These are phyloP conservation scores for Thalassiosira exigua DNA, from an alignment of 352 stramenopile genomes.

Conservation along the genomic window DNA sequence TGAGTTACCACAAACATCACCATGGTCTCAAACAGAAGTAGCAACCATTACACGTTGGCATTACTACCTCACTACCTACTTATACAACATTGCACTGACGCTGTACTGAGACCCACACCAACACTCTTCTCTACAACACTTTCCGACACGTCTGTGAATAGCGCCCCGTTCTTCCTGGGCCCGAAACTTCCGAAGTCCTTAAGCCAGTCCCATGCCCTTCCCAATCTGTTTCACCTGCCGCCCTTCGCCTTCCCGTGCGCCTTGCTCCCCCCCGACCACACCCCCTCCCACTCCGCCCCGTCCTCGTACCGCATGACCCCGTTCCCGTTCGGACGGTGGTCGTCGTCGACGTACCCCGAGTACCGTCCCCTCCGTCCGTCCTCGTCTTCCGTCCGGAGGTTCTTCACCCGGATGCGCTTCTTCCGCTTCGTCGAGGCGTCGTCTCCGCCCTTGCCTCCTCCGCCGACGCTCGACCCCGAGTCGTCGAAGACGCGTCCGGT, in stretches of 20 bases:
- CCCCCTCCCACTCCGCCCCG: constrained; percentile 37
- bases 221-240: too few species aligned
- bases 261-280: constrained; percentile 41
- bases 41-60: too few species aligned
- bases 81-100: too few species aligned
- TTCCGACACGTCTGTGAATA: too few species aligned
- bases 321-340: constrained; percentile 40
- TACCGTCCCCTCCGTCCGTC: constrained; percentile 41
- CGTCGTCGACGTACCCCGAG: constrained; percentile 43
- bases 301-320: constrained; percentile 51
- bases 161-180: too few species aligned
- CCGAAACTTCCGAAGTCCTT: too few species aligned
- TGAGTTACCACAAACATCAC: too few species aligned
- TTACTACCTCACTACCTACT: too few species aligned
- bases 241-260: constrained; percentile 45
- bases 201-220: too few species aligned
- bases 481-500: constrained; percentile 19
- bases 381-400: constrained; percentile 52
- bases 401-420: constrained; percentile 42
- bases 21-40: too few species aligned
- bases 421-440: constrained; percentile 27
- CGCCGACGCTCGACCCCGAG: neutral
- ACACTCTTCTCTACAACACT: too few species aligned
- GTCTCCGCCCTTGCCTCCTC: constrained; percentile 1
- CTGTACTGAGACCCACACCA: too few species aligned